Conservation (phyloP, 106 monocot genomes). For the Chionographis japonica region DNA sequence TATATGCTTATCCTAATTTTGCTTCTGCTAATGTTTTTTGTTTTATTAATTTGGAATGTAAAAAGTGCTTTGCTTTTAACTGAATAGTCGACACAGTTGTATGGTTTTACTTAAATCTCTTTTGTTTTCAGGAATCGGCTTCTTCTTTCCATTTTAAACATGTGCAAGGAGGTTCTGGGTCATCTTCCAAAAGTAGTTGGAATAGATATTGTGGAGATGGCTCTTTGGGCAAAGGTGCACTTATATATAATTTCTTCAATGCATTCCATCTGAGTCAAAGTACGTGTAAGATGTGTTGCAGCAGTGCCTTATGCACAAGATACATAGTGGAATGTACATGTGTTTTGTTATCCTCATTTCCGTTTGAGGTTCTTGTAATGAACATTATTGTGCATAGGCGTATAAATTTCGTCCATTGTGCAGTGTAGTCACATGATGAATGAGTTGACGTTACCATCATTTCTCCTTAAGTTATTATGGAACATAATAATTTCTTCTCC, state of each 20-base stretch:
- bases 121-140: constrained; percentile 65
- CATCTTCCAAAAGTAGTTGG: constrained; percentile 92
- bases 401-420: too few relatives aligned
- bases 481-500: too few relatives aligned
- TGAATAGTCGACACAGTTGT: background rate
- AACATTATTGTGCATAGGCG: too few relatives aligned
- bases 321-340: too few relatives aligned
- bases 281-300: too few relatives aligned
- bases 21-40: background rate
- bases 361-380: too few relatives aligned
- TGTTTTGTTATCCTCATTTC: too few relatives aligned
- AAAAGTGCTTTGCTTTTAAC: background rate
- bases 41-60: background rate
- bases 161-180: constrained; percentile 83
- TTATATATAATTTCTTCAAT: background rate
- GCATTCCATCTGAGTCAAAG: too few relatives aligned
- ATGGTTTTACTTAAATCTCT: background rate
- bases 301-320: too few relatives aligned
- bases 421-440: too few relatives aligned
- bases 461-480: too few relatives aligned
- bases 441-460: too few relatives aligned
- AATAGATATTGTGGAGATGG: constrained; percentile 97
- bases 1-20: background rate
- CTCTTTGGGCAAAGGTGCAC: constrained; percentile 97
- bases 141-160: constrained; percentile 75